Evolutionary conservation across 805 yeast species (phyloP).

Genomic region (Saccharomycopsis malanga): DNA sequence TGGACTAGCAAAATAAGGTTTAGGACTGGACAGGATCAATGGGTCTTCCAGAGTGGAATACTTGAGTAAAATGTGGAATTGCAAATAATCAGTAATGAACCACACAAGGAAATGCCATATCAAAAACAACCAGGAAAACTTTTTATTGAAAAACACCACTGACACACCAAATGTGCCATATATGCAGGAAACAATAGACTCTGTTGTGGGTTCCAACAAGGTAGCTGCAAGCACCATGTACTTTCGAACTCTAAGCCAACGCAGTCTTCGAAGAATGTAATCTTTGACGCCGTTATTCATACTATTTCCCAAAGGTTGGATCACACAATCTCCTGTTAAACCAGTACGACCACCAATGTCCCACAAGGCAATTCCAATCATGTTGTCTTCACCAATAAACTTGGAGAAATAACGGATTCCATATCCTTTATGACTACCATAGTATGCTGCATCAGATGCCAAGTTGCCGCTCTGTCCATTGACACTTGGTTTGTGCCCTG

Average conservation of each 20-base stretch:
- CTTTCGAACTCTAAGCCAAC: conserved; percentile 83
- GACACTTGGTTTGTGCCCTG: conserved; percentile 26
- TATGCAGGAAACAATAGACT: conserved; percentile 57
- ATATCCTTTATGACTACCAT: conserved; percentile 27
- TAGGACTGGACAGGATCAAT: not conserved
- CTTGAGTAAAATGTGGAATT: conserved; percentile 40
- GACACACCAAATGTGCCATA: conserved; percentile 59
- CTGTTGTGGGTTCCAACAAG: conserved; percentile 80
- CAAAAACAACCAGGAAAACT: conserved; percentile 35
- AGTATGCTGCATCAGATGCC: conserved; percentile 29
- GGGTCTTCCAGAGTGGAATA: conserved; percentile 24
- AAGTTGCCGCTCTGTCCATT: conserved; percentile 32
- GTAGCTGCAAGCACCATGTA: conserved; percentile 87
- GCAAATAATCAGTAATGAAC: conserved; percentile 58
- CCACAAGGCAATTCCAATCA: conserved; percentile 87
- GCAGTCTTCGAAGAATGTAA: conserved; percentile 59
- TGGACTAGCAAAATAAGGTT: conserved; percentile 18
- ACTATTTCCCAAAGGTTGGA: conserved; percentile 58
- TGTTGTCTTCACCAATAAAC: conserved; percentile 87
- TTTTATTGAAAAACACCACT: conserved; percentile 33
- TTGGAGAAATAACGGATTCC: conserved; percentile 67
- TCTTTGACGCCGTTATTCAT: conserved; percentile 39
- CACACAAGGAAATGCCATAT: conserved; percentile 52
- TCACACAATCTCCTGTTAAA: conserved; percentile 67
- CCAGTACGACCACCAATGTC: conserved; percentile 64